phyloP scores from a whole-genome alignment of 768 basidiomycete genomes.

The Auricularia cornea region DNA sequence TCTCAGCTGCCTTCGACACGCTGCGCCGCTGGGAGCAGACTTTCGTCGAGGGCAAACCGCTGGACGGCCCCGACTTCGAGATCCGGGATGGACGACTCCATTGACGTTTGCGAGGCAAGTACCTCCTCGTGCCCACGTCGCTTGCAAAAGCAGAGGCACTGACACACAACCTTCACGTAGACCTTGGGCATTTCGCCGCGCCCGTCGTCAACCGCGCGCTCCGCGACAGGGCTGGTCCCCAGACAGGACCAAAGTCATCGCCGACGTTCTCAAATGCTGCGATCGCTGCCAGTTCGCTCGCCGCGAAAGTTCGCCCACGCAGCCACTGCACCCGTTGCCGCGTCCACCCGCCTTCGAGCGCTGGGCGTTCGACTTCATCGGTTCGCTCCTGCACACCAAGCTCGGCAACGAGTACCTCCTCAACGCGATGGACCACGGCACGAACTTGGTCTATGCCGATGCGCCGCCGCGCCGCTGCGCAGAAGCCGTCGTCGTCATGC shows the following conservation, averaged over 20 bases:
- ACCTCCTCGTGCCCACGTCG: neutral
- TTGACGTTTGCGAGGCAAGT: neutral
- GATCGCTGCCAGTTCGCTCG: constrained; percentile 15
- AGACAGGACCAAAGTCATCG: constrained; percentile 5
- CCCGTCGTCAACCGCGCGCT: constrained; percentile 9
- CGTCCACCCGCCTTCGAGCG: constrained; percentile 12
- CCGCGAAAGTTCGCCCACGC: constrained; percentile 6
- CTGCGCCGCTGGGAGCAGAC: neutral
- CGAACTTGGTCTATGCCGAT: neutral
- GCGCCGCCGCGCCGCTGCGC: constrained; percentile 8
- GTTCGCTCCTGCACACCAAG: constrained; percentile 10
- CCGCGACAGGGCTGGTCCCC: constrained; percentile 2
- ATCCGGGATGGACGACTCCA: neutral
- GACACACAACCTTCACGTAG: constrained; percentile 3
- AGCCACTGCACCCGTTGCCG: constrained; percentile 16
- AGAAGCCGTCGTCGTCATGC: neutral
- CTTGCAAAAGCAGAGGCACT: neutral
- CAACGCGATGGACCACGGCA: constrained; percentile 11
- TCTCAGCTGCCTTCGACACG: neutral
- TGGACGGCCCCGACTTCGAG: neutral
- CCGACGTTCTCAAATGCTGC: constrained; percentile 12
- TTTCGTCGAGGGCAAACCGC: neutral
- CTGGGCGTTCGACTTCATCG: constrained; percentile 16
- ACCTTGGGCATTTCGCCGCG: constrained; percentile 15
- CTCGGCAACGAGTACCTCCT: constrained; percentile 15